Evolutionary conservation across 306 rosid genomes (phyloP).

Genomic region (Mimosa bimucronata): DNA sequence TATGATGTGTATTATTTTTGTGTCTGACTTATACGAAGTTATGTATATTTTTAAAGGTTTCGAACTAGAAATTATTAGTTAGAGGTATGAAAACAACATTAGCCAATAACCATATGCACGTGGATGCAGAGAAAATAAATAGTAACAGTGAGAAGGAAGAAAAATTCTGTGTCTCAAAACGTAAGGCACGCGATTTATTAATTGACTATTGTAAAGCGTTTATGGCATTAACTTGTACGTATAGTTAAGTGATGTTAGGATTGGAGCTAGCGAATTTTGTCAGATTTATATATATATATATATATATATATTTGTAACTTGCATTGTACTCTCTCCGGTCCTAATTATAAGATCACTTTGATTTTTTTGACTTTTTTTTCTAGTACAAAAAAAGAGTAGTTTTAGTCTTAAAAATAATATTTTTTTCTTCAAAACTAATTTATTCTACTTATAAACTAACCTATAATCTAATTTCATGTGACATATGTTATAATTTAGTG

Average conservation of each 20-base stretch:
- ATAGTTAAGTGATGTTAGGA: background rate
- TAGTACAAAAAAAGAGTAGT: too few species aligned
- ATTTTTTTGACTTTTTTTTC: too few species aligned
- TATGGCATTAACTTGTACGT: conserved; percentile 7
- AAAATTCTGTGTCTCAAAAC: background rate
- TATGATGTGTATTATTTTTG: background rate
- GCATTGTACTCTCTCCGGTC: too few species aligned
- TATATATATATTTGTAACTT: too few species aligned
- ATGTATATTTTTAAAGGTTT: background rate
- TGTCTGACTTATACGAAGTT: conserved; percentile 11
- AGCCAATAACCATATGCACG: background rate
- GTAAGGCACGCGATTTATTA: background rate
- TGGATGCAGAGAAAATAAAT: background rate
- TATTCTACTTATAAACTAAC: too few species aligned
- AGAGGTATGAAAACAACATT: background rate
- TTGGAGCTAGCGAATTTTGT: conserved; percentile 16
- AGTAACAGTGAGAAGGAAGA: background rate
- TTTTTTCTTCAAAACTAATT: too few species aligned
- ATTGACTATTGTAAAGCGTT: conserved; percentile 2
- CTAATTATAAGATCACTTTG: too few species aligned
- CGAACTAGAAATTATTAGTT: background rate
- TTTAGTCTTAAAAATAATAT: too few species aligned
- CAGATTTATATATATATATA: background rate
- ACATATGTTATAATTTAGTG: too few species aligned
- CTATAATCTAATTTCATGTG: too few species aligned